Base-by-base conservation (phyloP, 352 stramenopile genomes). In the Peronospora destructor region DNA sequence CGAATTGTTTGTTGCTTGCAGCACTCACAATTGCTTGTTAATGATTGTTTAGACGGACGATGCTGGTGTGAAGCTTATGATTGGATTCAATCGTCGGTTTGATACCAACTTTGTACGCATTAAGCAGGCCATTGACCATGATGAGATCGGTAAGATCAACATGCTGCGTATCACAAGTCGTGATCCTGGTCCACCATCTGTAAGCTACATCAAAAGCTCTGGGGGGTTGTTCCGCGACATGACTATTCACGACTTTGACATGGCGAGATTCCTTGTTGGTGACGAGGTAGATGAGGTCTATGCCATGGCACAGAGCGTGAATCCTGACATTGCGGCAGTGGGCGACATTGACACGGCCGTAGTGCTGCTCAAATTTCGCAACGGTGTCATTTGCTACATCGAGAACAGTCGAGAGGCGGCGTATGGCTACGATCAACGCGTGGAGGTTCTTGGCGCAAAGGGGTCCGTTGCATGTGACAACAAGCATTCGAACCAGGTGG, bases 171-270 rank as follows among this genome's bases (percentile, higher is more conserved):
- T 85, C 49, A 85, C 74, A 12, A 85, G 74, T 36, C 74, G 74
- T 16, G 74, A 85, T 39, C 74, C 71, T 5, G 44, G 63, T 40
- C 25, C 71, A 2, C 71, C 71, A n/a, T 66, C 71, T 16, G 19
- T 71, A 10, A 51, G 47, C 14, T 85, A 85, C 66, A 48, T 85
- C 50, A 71, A 75, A 21, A 45, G 26, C 19, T 92, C 88, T 0
- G 92, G 92, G 41, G 92, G 91, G 17, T 84, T 98, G 30, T 98
- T 97, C 61, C 80, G 85, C 47, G 91, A 98, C 57, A 98, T 98
- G 92, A 94, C 92, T 28, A 93, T 98, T 64, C 92, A 98, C 73
- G 92, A 98, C 77, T 82, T 97, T 38, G 91, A 97, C 58, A 97
- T 98, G 81, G 80, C 82, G 39, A 82, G 91, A 35, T 97, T 95